Evolutionary conservation across 306 rosid genomes (phyloP).

Genomic region (Crotalaria pallida): DNA sequence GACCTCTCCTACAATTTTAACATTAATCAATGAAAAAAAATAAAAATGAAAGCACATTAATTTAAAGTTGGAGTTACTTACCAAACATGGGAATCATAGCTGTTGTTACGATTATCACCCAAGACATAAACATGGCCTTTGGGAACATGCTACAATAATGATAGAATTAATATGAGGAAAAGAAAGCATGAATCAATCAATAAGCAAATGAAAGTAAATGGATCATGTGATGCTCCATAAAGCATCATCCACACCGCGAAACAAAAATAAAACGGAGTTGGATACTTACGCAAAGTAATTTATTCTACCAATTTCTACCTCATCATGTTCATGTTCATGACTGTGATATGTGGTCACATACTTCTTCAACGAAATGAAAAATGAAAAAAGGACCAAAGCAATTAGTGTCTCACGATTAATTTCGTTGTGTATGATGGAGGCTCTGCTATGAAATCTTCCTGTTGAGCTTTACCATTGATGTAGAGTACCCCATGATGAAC

Average conservation of each 20-base stretch:
- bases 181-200: not conserved
- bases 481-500: constrained; percentile 58
- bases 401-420: constrained; percentile 44
- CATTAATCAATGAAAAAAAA: not conserved
- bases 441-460: constrained; percentile 64
- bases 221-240: not conserved
- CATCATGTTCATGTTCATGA: not conserved
- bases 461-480: constrained; percentile 60
- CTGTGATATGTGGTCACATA: not conserved
- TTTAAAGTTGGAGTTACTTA: constrained; percentile 28
- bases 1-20: not conserved
- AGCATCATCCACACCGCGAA: not conserved
- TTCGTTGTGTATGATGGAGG: constrained; percentile 41
- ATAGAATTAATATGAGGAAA: not conserved
- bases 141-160: constrained; percentile 70
- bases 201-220: not conserved
- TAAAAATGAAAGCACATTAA: not conserved
- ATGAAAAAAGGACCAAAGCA: not conserved
- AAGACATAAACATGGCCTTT: constrained; percentile 74
- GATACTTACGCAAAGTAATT: not conserved
- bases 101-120: constrained; percentile 90
- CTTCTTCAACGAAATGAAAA: not conserved
- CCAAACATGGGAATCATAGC: constrained; percentile 81
- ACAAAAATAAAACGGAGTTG: too few species aligned
- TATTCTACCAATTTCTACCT: not conserved